A percentile compares a stretch with the other conserved stretches of the same genome.
These are phyloP conservation scores for Elymus sibiricus DNA, from an alignment of 176 grass and related monocot species.

Conservation along the genomic window DNA sequence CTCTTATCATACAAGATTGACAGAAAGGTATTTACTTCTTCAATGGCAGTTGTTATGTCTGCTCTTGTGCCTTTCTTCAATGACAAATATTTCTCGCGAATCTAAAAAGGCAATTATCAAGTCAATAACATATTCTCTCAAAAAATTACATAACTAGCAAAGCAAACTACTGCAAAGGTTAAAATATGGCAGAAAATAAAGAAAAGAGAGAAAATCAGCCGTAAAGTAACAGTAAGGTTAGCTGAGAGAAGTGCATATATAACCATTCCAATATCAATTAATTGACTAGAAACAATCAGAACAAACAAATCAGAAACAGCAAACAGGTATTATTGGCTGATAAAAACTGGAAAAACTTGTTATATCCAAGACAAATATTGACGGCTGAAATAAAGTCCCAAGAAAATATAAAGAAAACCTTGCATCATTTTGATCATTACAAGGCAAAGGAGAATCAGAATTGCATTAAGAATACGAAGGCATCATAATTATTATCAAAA, in stretches of 20 bases:
- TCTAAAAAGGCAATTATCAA: slow-evolving; percentile 40
- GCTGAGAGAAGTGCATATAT: background rate
- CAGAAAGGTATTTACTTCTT: slow-evolving; percentile 75
- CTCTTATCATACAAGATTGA: slow-evolving; percentile 25
- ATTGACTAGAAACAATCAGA: background rate
- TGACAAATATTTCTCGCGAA: slow-evolving; percentile 83
- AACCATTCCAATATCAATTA: slow-evolving; percentile 17
- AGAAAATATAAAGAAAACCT: background rate
- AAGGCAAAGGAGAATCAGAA: background rate
- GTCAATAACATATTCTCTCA: slow-evolving; percentile 16
- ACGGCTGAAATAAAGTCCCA: background rate
- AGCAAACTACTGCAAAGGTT: background rate
- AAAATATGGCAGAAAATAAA: background rate
- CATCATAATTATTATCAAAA: background rate
- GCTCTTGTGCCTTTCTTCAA: slow-evolving; percentile 93
- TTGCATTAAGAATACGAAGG: background rate
- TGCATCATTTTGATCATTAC: background rate
- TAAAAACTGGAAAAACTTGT: slow-evolving; percentile 4
- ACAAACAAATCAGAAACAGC: background rate
- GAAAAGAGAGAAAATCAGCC: background rate
- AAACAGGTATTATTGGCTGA: background rate
- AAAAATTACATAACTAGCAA: slow-evolving; percentile 10
- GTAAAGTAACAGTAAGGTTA: background rate
- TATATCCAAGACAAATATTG: slow-evolving; percentile 10
- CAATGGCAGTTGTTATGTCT: slow-evolving; percentile 74